Evolutionary conservation across 1,139 yeast species (phyloP).

Genomic region (Pichia sp.): DNA sequence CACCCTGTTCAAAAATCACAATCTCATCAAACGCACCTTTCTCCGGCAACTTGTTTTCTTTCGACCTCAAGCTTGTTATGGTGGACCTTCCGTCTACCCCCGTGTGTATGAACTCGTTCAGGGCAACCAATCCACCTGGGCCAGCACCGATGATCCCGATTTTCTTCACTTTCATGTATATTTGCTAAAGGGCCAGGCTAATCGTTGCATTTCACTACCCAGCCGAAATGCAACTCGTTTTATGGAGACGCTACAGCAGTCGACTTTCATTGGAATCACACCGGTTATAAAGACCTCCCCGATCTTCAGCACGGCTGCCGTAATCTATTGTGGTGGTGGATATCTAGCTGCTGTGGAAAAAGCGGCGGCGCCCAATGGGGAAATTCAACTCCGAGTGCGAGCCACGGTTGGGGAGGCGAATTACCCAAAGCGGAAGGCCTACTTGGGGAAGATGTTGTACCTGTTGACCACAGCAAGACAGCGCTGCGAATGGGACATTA

Average conservation of each 20-base stretch:
- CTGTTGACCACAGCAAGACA: too few relatives aligned
- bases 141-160: conserved; percentile 40
- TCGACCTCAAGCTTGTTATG: conserved; percentile 15
- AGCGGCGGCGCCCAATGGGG: background rate
- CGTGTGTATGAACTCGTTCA: conserved; percentile 35
- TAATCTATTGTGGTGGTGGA: too few relatives aligned
- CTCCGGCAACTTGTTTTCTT: conserved; percentile 9
- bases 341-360: background rate
- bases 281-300: too few relatives aligned
- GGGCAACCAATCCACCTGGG: conserved; percentile 36
- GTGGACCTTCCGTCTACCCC: conserved; percentile 31
- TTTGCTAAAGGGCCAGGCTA: background rate
- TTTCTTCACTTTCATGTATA: conserved; percentile 14
- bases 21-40: conserved; percentile 31
- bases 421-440: background rate
- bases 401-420: background rate
- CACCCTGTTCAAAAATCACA: conserved; percentile 37
- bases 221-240: too few relatives aligned
- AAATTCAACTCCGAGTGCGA: background rate
- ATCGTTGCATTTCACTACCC: too few relatives aligned
- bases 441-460: too few relatives aligned
- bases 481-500: too few relatives aligned
- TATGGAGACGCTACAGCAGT: too few relatives aligned
- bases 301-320: too few relatives aligned
- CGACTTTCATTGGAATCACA: too few relatives aligned